Percentiles rank a stretch among this genome's conserved stretches.
Evolutionary conservation across 2,329 filamentous ascomycete species (phyloP).

Genomic region (Microsporum canis): DNA sequence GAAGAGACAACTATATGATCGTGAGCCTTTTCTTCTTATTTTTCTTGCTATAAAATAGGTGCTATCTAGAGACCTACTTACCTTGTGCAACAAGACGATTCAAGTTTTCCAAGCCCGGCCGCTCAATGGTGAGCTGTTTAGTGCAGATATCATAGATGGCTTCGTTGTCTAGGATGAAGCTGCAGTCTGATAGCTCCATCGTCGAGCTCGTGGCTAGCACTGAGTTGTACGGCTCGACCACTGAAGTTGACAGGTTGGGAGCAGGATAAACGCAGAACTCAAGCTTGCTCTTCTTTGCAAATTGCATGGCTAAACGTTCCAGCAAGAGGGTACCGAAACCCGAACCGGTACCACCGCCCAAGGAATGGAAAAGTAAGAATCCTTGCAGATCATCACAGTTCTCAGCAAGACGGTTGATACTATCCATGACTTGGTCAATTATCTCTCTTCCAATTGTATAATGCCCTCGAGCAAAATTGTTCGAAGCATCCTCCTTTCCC

Average conservation of each 20-base stretch:
- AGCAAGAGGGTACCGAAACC: constrained; percentile 55
- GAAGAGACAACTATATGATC: constrained; percentile 50
- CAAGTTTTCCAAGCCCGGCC: constrained; percentile 53
- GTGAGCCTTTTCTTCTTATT: constrained; percentile 25
- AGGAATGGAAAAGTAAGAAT: constrained; percentile 69
- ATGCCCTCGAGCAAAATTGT: constrained; percentile 99
- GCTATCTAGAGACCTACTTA: constrained; percentile 31
- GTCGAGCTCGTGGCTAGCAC: constrained; percentile 47
- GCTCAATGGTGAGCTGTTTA: constrained; percentile 52
- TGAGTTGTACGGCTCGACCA: constrained; percentile 58
- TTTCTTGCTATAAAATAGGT: neutral
- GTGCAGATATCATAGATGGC: constrained; percentile 58
- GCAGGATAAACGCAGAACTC: constrained; percentile 57
- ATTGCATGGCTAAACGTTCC: constrained; percentile 53
- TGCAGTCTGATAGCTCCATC: constrained; percentile 57
- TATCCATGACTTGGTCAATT: constrained; percentile 95
- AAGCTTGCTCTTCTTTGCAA: constrained; percentile 58
- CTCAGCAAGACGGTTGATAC: constrained; percentile 93
- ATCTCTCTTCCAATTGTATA: constrained; percentile 99
- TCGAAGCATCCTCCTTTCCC: constrained; percentile 99
- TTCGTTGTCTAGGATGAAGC: constrained; percentile 58
- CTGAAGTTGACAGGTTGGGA: constrained; percentile 52
- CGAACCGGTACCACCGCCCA: constrained; percentile 56
- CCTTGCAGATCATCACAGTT: constrained; percentile 97
- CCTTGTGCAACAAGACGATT: constrained; percentile 59